Percentiles rank a stretch among this genome's conserved stretches.
phyloP scores from a whole-genome alignment of 495 filamentous ascomycete genomes.

The Hyaloscypha bicolor region DNA sequence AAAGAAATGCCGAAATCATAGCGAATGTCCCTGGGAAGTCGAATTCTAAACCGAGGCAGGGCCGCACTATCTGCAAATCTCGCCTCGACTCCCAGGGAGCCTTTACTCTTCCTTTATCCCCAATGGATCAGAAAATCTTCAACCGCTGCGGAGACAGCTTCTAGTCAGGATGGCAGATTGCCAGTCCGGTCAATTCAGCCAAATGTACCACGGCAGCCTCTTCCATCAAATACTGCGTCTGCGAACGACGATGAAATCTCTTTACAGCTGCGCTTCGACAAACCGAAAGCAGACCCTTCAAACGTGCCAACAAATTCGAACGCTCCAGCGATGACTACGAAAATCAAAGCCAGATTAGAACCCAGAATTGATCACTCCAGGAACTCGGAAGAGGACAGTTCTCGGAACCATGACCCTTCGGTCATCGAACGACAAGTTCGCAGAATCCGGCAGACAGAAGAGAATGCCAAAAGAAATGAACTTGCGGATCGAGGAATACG shows the following conservation, averaged over 20 bases:
- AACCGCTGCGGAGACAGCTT: background rate
- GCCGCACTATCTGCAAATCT: slow-evolving; percentile 21
- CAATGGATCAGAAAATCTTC: slow-evolving; percentile 22
- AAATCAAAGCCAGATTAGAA: background rate
- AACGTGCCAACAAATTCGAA: background rate
- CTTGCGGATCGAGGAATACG: background rate
- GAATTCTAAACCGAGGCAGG: slow-evolving; percentile 24
- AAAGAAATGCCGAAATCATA: slow-evolving; percentile 23
- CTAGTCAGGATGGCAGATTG: background rate
- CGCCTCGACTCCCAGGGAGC: slow-evolving; percentile 31
- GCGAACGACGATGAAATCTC: background rate
- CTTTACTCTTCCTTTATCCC: slow-evolving; percentile 31
- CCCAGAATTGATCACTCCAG: background rate
- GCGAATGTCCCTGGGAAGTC: slow-evolving; percentile 33
- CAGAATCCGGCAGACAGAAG: background rate
- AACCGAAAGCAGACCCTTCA: background rate
- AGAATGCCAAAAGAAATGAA: background rate
- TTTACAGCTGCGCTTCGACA: background rate
- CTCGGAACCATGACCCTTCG: background rate
- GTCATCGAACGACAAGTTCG: background rate
- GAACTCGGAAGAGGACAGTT: background rate
- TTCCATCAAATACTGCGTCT: background rate
- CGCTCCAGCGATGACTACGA: background rate
- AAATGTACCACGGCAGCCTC: too few relatives aligned
- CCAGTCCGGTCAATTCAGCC: background rate